These are phyloP conservation scores for Pseudoperonospora humuli DNA, from an alignment of 352 stramenopile genomes.

Conservation along the genomic window DNA sequence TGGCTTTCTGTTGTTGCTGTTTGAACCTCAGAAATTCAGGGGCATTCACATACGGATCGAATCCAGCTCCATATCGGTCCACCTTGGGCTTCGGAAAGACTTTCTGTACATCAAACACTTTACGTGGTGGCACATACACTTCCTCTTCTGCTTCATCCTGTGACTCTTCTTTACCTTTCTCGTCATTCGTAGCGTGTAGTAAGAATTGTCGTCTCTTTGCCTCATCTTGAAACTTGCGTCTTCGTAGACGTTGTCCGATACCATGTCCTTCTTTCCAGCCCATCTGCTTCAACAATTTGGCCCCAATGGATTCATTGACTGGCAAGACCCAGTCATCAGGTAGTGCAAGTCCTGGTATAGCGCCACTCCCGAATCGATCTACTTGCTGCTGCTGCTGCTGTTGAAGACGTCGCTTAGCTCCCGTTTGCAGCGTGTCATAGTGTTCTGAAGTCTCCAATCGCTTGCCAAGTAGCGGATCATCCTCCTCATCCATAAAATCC, in stretches of 20 bases:
- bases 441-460: conserved; percentile 57
- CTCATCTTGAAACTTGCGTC: conserved; percentile 31
- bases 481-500: conserved; percentile 93
- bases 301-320: conserved; percentile 72
- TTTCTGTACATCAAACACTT: conserved; percentile 39
- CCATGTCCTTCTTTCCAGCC: conserved; percentile 88
- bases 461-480: conserved; percentile 83
- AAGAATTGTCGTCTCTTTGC: neutral
- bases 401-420: conserved; percentile 24
- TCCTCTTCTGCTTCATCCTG: conserved; percentile 23
- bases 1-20: conserved; percentile 19
- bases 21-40: conserved; percentile 65
- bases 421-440: conserved; percentile 52
- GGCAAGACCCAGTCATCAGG: conserved; percentile 71
- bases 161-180: conserved; percentile 1
- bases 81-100: conserved; percentile 62
- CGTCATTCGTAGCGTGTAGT: conserved; percentile 1
- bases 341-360: conserved; percentile 37
- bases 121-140: conserved; percentile 52
- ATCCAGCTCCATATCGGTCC: conserved; percentile 69
- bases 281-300: conserved; percentile 77
- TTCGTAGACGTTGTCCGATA: conserved; percentile 64
- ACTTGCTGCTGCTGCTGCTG: conserved; percentile 21
- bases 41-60: conserved; percentile 66
- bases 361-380: conserved; percentile 1